Percentiles rank a stretch among this genome's conserved stretches.
These are phyloP conservation scores for Mortierella sp. DNA, from an alignment of 371 early-diverging fungal species.

Conservation along the genomic window DNA sequence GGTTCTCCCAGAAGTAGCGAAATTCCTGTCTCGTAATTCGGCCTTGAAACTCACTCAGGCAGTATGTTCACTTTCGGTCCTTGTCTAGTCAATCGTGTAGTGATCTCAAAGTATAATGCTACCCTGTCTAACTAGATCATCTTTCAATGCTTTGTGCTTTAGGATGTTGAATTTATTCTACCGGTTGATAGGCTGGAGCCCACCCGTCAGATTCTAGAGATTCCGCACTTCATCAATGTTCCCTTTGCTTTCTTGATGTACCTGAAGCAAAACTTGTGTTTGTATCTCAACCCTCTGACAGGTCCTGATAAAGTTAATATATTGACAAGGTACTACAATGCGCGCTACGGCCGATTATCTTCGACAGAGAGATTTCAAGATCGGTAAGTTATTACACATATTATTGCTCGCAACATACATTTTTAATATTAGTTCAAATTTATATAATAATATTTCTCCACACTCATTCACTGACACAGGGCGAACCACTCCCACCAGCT, in stretches of 20 bases:
- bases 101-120: neutral
- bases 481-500: constrained; percentile 30
- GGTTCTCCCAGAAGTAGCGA: constrained; percentile 75
- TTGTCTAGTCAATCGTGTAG: neutral
- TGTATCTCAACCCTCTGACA: constrained; percentile 62
- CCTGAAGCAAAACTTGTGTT: constrained; percentile 73
- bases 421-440: neutral
- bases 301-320: constrained; percentile 71
- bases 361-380: constrained; percentile 27
- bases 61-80: constrained; percentile 55
- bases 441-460: neutral
- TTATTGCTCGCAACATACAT: neutral
- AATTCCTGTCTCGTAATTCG: constrained; percentile 79
- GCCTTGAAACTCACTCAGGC: constrained; percentile 73
- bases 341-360: constrained; percentile 56
- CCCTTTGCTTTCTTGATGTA: constrained; percentile 73
- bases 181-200: constrained; percentile 65
- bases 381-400: constrained; percentile 20
- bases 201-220: constrained; percentile 56
- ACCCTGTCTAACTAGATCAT: neutral
- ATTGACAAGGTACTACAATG: constrained; percentile 64
- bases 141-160: constrained; percentile 3
- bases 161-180: constrained; percentile 78
- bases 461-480: neutral
- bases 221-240: constrained; percentile 69